Conservation (phyloP, 805 yeast species). For the Yamadazyma philogaea region DNA sequence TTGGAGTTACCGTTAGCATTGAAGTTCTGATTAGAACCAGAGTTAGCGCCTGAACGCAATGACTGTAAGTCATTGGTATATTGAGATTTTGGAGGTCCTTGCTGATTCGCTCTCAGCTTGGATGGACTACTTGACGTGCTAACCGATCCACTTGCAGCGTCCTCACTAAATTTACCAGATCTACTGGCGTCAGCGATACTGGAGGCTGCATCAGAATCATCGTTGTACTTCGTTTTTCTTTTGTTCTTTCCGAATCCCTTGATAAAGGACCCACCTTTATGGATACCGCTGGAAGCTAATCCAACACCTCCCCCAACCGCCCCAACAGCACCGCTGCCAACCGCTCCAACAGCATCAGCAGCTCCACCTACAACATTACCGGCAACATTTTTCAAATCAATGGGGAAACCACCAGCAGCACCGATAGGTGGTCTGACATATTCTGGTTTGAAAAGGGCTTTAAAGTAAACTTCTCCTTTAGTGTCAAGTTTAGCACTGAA, state of each 20-base stretch:
- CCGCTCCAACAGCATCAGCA: conserved; percentile 36
- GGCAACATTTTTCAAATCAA: conserved; percentile 37
- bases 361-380: conserved; percentile 42
- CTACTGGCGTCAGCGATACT: background rate
- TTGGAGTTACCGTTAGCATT: background rate
- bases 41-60: conserved; percentile 29
- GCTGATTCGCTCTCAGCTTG: conserved; percentile 4
- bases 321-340: conserved; percentile 42
- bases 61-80: conserved; percentile 34
- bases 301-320: conserved; percentile 47
- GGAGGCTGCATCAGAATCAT: conserved; percentile 7
- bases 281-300: conserved; percentile 45
- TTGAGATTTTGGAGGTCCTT: conserved; percentile 12
- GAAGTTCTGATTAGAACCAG: background rate
- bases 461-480: conserved; percentile 59
- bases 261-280: conserved; percentile 45
- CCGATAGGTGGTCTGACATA: conserved; percentile 62
- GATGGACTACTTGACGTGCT: conserved; percentile 8
- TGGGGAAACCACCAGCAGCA: conserved; percentile 37
- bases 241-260: conserved; percentile 27
- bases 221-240: conserved; percentile 20
- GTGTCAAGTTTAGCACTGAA: conserved; percentile 54
- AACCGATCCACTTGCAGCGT: conserved; percentile 4
- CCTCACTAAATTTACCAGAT: conserved; percentile 4
- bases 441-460: conserved; percentile 58